These are phyloP conservation scores for Tylopilus felleus DNA, from an alignment of 768 basidiomycete species.

Conservation along the genomic window DNA sequence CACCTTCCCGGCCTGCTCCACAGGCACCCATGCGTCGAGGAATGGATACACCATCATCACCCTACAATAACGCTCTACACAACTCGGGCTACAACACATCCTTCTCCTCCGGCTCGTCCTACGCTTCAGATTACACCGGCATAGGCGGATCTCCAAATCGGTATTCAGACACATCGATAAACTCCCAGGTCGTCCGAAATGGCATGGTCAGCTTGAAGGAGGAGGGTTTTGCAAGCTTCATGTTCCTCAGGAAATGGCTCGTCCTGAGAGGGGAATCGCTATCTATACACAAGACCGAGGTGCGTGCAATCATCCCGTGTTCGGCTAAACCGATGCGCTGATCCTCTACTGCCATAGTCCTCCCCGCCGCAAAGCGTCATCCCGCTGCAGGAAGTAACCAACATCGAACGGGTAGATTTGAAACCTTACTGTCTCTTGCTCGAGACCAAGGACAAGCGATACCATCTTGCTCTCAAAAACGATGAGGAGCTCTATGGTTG, in stretches of 20 bases:
- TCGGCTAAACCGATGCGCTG: neutral
- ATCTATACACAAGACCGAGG: slow-evolving; percentile 89
- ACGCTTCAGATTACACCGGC: slow-evolving; percentile 67
- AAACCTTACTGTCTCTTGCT: slow-evolving; percentile 93
- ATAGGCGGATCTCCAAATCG: slow-evolving; percentile 79
- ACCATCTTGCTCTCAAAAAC: slow-evolving; percentile 78
- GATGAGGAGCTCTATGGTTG: slow-evolving; percentile 98
- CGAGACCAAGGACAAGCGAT: slow-evolving; percentile 81
- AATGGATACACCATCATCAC: slow-evolving; percentile 32
- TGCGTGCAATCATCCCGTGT: slow-evolving; percentile 35
- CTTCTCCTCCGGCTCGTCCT: slow-evolving; percentile 58
- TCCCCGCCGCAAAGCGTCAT: slow-evolving; percentile 60
- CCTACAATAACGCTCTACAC: slow-evolving; percentile 43
- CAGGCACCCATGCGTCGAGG: slow-evolving; percentile 56
- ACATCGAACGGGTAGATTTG: slow-evolving; percentile 87
- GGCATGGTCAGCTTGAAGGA: slow-evolving; percentile 90
- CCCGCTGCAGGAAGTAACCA: slow-evolving; percentile 71
- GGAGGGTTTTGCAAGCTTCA: slow-evolving; percentile 86
- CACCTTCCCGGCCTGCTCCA: slow-evolving; percentile 76
- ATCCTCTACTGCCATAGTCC: slow-evolving; percentile 32
- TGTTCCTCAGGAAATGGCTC: slow-evolving; percentile 91
- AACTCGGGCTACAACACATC: slow-evolving; percentile 58
- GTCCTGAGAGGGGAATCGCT: slow-evolving; percentile 78
- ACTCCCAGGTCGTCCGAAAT: slow-evolving; percentile 52
- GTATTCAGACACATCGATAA: slow-evolving; percentile 33